These are phyloP conservation scores for Chlamydomonas eustigma DNA, from an alignment of 139 green algal species.

Conservation along the genomic window DNA sequence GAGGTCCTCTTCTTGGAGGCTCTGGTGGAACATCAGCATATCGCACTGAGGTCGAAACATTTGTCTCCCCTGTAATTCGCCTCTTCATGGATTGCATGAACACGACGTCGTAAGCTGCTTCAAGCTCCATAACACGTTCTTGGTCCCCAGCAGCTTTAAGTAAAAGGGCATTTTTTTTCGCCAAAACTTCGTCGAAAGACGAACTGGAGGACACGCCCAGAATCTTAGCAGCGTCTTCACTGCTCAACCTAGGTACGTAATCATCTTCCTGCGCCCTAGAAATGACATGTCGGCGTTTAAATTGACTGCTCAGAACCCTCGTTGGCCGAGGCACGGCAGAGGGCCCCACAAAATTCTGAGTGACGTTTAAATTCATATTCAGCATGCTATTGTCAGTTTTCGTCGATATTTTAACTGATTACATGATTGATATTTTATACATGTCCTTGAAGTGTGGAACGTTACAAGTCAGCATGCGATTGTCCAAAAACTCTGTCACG, in stretches of 20 bases:
- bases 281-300: too few species aligned
- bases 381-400: too few species aligned
- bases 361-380: too few species aligned
- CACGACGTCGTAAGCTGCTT: conserved; percentile 69
- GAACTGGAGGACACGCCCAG: conserved; percentile 34
- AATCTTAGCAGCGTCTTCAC: conserved; percentile 37
- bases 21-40: conserved; percentile 46
- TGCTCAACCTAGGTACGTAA: conserved; percentile 18
- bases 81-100: conserved; percentile 74
- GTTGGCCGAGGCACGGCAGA: too few species aligned
- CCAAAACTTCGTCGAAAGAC: conserved; percentile 52
- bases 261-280: conserved; percentile 10
- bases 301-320: too few species aligned
- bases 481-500: too few species aligned
- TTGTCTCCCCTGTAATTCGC: conserved; percentile 55
- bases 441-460: too few species aligned
- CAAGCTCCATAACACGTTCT: conserved; percentile 46
- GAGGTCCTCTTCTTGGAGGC: neutral
- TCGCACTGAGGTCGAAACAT: conserved; percentile 46
- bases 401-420: too few species aligned
- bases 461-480: too few species aligned
- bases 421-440: too few species aligned
- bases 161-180: conserved; percentile 56
- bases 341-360: too few species aligned
- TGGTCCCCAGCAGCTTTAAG: conserved; percentile 11